phyloP scores from a whole-genome alignment of 2,329 filamentous ascomycete species.

The Hymenoscyphus albidus region DNA sequence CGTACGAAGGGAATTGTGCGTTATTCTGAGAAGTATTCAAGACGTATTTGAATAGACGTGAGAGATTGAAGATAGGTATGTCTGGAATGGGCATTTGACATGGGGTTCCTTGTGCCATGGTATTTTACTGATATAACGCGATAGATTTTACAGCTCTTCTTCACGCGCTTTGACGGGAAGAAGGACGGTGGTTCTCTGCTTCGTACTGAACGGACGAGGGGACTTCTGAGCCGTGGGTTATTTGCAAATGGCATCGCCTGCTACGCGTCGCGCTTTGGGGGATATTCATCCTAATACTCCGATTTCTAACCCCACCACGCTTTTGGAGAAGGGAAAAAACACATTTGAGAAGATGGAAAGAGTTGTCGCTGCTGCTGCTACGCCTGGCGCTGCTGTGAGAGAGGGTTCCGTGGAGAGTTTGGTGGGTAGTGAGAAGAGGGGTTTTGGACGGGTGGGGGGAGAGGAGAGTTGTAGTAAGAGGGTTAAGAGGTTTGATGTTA shows the following conservation, averaged over 20 bases:
- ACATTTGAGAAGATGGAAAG: not conserved
- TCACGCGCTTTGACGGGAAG: too few species aligned
- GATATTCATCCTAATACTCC: slow-evolving; percentile 65
- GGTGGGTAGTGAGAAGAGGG: not conserved
- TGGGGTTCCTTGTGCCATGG: too few species aligned
- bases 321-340: not conserved
- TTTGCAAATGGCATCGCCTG: slow-evolving; percentile 4
- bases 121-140: too few species aligned
- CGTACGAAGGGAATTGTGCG: too few species aligned
- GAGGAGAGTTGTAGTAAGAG: not conserved
- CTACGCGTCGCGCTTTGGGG: slow-evolving; percentile 26
- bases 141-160: too few species aligned
- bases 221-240: not conserved
- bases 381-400: not conserved
- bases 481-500: not conserved
- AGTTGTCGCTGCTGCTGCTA: not conserved
- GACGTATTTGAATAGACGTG: too few species aligned
- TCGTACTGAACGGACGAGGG: too few species aligned
- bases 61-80: too few species aligned
- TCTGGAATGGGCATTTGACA: too few species aligned
- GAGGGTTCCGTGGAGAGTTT: slow-evolving; percentile 3
- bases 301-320: not conserved
- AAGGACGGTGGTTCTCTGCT: too few species aligned
- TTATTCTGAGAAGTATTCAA: too few species aligned
- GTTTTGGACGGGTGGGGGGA: not conserved